phyloP scores from a whole-genome alignment of 192 early-diverging fungal species.

The Coemansia sp. region DNA sequence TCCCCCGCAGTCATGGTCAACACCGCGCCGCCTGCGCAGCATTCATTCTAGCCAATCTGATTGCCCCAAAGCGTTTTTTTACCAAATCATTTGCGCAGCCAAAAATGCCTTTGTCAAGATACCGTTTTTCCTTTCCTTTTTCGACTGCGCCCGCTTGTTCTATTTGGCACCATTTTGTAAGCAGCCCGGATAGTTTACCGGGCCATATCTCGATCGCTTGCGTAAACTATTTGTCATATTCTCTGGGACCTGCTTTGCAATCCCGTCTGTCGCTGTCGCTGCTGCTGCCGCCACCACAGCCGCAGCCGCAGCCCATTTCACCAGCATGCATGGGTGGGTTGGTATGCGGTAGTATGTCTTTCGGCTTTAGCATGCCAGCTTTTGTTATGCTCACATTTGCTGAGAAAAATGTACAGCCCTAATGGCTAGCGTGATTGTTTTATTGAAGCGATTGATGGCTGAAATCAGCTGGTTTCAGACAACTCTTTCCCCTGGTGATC shows the following conservation, averaged over 20 bases:
- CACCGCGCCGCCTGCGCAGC: constrained; percentile 6
- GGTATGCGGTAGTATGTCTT: background rate
- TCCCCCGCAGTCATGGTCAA: background rate
- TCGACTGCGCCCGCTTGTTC: background rate
- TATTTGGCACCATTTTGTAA: background rate
- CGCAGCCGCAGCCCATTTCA: background rate
- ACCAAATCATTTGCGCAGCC: background rate
- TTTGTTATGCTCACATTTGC: too few species aligned
- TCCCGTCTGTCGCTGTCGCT: background rate
- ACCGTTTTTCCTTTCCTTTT: background rate
- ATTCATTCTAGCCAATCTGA: background rate
- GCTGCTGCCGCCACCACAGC: background rate
- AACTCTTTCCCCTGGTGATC: background rate
- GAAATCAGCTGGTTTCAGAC: too few species aligned
- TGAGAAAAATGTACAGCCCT: too few species aligned
- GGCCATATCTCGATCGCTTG: background rate
- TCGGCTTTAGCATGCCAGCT: background rate
- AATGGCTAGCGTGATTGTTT: too few species aligned
- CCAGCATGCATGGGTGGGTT: background rate
- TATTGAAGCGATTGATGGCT: too few species aligned
- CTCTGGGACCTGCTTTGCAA: background rate
- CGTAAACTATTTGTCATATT: background rate
- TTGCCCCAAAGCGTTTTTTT: background rate
- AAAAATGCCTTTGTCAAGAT: background rate
- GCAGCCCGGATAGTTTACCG: background rate